These are phyloP conservation scores for Tolypocladium ovalisporum DNA, from an alignment of 2,329 filamentous ascomycete species.

Conservation along the genomic window DNA sequence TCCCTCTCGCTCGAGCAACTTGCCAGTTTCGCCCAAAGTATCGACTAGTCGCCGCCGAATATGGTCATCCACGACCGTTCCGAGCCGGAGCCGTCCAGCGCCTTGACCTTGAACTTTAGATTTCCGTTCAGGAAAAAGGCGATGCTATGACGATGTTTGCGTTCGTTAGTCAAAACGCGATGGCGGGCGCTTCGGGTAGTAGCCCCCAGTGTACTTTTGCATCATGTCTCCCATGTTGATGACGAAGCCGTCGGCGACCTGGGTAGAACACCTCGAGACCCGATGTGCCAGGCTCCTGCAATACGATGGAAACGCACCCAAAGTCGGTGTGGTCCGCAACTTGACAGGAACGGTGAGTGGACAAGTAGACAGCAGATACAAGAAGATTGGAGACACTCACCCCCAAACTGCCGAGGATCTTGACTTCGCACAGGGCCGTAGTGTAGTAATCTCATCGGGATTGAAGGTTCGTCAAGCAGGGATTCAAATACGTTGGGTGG, in stretches of 20 bases:
- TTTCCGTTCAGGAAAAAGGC: slow-evolving; percentile 17
- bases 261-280: slow-evolving; percentile 17
- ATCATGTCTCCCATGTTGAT: slow-evolving; percentile 27
- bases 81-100: slow-evolving; percentile 1
- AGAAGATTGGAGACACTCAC: neutral
- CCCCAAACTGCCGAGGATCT: slow-evolving; percentile 13
- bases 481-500: neutral
- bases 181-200: slow-evolving; percentile 20
- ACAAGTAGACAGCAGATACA: neutral
- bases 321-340: slow-evolving; percentile 20
- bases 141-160: slow-evolving; percentile 14
- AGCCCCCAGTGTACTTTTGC: slow-evolving; percentile 17
- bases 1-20: neutral
- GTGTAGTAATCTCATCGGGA: slow-evolving; percentile 13
- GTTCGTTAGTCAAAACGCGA: slow-evolving; percentile 14
- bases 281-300: slow-evolving; percentile 15
- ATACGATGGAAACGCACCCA: slow-evolving; percentile 14
- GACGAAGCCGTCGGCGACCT: slow-evolving; percentile 18
- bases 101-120: slow-evolving; percentile 1
- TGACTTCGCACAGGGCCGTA: slow-evolving; percentile 12
- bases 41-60: slow-evolving; percentile 2
- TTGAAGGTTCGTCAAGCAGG: neutral
- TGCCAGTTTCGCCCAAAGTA: slow-evolving; percentile 1
- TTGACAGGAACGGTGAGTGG: neutral
- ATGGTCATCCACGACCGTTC: slow-evolving; percentile 2